Percentiles rank a stretch among this genome's conserved stretches.
Evolutionary conservation across 257 asterid genomes (phyloP).

Genomic region (Thymus mandschuricus): DNA sequence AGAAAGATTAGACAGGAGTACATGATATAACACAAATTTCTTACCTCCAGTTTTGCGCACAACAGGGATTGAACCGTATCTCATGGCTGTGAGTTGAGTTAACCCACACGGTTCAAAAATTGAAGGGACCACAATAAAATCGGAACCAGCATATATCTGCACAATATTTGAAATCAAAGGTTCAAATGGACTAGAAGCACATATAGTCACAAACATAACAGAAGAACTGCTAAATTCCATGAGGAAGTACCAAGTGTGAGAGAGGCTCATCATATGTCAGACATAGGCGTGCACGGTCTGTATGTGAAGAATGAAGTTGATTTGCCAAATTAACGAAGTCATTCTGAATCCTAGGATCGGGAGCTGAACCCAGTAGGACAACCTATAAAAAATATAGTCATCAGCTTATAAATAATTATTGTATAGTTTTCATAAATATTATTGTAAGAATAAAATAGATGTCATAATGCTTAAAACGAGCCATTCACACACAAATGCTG

Average conservation of each 20-base stretch:
- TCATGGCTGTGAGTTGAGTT: constrained; percentile 98
- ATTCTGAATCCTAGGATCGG: constrained; percentile 90
- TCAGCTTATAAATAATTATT: constrained; percentile 32
- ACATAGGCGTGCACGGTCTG: constrained; percentile 83
- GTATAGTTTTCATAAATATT: background rate
- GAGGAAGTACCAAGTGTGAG: constrained; percentile 84
- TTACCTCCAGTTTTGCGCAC: constrained; percentile 99
- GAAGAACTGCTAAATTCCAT: constrained; percentile 19
- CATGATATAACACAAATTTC: constrained; percentile 13
- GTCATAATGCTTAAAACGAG: background rate
- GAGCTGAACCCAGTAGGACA: constrained; percentile 95
- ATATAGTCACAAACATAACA: constrained; percentile 15
- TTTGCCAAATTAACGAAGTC: constrained; percentile 89
- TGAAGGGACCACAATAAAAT: constrained; percentile 94
- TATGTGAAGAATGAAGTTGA: constrained; percentile 73
- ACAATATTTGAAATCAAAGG: constrained; percentile 26
- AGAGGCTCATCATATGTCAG: constrained; percentile 96
- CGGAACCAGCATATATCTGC: constrained; percentile 98
- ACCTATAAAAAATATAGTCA: constrained; percentile 54
- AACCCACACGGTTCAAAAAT: constrained; percentile 99
- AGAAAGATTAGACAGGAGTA: background rate
- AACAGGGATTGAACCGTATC: constrained; percentile 94
- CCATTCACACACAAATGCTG: constrained; percentile 1
- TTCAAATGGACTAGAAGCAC: constrained; percentile 24
- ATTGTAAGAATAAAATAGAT: constrained; percentile 6